Evolutionary conservation across 2,329 filamentous ascomycete species (phyloP).

Genomic region (Zarea fungicola): DNA sequence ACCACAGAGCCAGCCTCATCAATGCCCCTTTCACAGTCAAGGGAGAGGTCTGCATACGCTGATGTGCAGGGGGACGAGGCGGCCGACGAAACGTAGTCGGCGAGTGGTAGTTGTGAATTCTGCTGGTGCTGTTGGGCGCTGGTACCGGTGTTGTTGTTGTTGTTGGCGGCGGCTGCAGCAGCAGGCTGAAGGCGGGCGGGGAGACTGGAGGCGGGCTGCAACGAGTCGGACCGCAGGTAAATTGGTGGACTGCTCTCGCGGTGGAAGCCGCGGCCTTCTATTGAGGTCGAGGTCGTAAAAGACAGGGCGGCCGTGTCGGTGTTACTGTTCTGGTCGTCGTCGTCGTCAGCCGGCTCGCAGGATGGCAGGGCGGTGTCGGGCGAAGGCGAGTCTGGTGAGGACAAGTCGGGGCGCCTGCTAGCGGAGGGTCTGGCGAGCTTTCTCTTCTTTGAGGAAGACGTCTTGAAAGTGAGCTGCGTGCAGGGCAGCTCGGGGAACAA

Average conservation of each 20-base stretch:
- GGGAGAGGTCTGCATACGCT: slow-evolving; percentile 51
- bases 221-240: slow-evolving; percentile 37
- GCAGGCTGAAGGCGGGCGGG: slow-evolving; percentile 46
- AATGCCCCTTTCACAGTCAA: slow-evolving; percentile 50
- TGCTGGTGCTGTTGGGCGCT: slow-evolving; percentile 28
- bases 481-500: slow-evolving; percentile 46
- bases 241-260: slow-evolving; percentile 31
- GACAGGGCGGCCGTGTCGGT: slow-evolving; percentile 46
- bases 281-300: slow-evolving; percentile 37
- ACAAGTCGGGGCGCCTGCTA: slow-evolving; percentile 33
- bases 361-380: slow-evolving; percentile 47
- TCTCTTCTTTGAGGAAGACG: slow-evolving; percentile 70
- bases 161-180: slow-evolving; percentile 22
- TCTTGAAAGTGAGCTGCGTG: slow-evolving; percentile 62
- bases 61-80: slow-evolving; percentile 53
- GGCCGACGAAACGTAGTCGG: slow-evolving; percentile 49
- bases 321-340: slow-evolving; percentile 26
- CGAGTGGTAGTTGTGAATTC: slow-evolving; percentile 27
- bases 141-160: background rate
- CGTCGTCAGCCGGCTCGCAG: slow-evolving; percentile 45
- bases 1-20: slow-evolving; percentile 40
- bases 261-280: slow-evolving; percentile 1
- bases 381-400: slow-evolving; percentile 15
- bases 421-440: slow-evolving; percentile 51
- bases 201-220: slow-evolving; percentile 43